Evolutionary conservation across 2,329 filamentous ascomycete genomes (phyloP).

Genomic region (Calonectria hongkongensis): DNA sequence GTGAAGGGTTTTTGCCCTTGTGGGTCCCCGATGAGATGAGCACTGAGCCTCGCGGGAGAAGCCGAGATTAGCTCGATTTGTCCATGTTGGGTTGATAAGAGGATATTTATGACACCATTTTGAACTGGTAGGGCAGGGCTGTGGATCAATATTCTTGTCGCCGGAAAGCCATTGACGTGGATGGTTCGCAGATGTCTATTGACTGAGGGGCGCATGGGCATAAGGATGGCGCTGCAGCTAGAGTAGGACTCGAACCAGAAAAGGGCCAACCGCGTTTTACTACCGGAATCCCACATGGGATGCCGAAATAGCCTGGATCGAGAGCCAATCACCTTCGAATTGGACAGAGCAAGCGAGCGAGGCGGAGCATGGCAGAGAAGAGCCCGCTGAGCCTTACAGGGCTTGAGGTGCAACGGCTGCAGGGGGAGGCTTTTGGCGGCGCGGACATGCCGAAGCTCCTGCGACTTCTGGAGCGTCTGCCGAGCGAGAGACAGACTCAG

Average conservation of each 20-base stretch:
- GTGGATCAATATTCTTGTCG: conserved; percentile 4
- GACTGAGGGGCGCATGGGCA: neutral
- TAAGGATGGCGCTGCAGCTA: neutral
- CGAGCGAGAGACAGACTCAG: conserved; percentile 4
- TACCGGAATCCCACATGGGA: neutral
- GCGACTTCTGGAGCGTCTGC: neutral
- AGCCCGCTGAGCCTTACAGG: neutral
- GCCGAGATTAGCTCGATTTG: neutral
- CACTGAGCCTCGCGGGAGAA: conserved; percentile 5
- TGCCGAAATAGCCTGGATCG: neutral
- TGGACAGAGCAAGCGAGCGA: neutral
- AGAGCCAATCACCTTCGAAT: neutral
- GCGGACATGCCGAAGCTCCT: conserved; percentile 13
- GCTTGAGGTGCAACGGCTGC: conserved; percentile 19
- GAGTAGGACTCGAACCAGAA: neutral
- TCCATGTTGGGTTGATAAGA: conserved; percentile 10
- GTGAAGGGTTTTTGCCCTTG: conserved; percentile 11
- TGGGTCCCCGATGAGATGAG: neutral
- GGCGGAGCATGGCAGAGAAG: neutral
- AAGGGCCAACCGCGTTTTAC: neutral
- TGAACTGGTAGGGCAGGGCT: neutral
- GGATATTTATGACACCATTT: neutral
- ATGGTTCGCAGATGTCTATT: neutral
- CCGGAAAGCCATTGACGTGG: neutral
- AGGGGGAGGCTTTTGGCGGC: conserved; percentile 2